A percentile compares a stretch with the other conserved stretches of the same genome.
phyloP scores from a whole-genome alignment of 768 basidiomycete genomes.

The Boletus barrowsii region DNA sequence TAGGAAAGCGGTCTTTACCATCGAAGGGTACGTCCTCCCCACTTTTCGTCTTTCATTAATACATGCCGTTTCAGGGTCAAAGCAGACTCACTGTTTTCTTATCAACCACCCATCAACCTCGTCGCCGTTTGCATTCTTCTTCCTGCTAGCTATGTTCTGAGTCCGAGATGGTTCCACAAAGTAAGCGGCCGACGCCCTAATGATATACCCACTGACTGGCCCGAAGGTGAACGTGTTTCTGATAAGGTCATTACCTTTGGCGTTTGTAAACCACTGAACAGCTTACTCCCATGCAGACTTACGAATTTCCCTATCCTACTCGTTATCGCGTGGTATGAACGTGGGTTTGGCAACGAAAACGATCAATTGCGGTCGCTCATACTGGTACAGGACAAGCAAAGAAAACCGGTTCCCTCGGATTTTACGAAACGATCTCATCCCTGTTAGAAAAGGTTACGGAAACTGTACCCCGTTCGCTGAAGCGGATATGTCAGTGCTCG shows the following conservation, averaged over 20 bases:
- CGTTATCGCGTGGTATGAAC: constrained; percentile 79
- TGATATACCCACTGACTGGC: constrained; percentile 14
- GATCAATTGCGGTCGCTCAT: neutral
- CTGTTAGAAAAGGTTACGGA: constrained; percentile 71
- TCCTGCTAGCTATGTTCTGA: constrained; percentile 81
- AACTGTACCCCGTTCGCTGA: constrained; percentile 70
- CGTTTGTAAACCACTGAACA: neutral
- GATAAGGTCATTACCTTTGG: constrained; percentile 54
- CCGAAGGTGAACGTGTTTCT: constrained; percentile 80
- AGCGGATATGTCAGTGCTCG: constrained; percentile 59
- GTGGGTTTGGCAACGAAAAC: constrained; percentile 29
- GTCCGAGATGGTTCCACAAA: constrained; percentile 98
- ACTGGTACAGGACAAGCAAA: constrained; percentile 54
- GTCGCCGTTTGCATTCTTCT: constrained; percentile 84
- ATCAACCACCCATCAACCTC: constrained; percentile 91
- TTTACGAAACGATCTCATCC: constrained; percentile 70
- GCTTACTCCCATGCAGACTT: constrained; percentile 38
- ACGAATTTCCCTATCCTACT: constrained; percentile 86
- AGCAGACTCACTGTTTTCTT: constrained; percentile 89
- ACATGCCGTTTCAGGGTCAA: constrained; percentile 57
- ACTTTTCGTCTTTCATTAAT: constrained; percentile 8
- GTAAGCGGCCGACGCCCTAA: constrained; percentile 34
- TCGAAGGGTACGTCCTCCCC: constrained; percentile 71
- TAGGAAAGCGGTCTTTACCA: constrained; percentile 86
- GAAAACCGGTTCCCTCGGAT: constrained; percentile 55